Evolutionary conservation across 2,329 filamentous ascomycete species (phyloP), one percentile per base, ranked within the genome.

Genomic region (Diaporthe velutina): DNA sequence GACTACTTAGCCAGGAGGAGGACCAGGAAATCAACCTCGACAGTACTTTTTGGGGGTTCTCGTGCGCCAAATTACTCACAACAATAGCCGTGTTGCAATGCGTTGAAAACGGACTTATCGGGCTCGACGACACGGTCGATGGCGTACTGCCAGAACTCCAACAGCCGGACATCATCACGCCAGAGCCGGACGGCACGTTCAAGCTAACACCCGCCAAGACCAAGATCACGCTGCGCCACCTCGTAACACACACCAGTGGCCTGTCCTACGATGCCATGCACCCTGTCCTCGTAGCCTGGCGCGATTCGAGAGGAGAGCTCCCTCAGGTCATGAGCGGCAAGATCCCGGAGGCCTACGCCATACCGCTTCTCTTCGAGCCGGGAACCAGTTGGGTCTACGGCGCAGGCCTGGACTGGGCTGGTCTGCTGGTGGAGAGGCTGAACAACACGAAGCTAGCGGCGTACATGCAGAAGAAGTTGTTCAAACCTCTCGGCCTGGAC

Each of bases 331-430:
- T 64, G 60, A 64, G 60, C 42, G 60, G 60, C 8, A 64, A 48
- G 17, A 0, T n/a, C 5, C 35, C n/a, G 35, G 60, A 64, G 42
- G 60, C 60, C n/a, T 85, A 82, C 74, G 77, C 76, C 25, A 79
- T 82, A 17, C 84, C 86, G 3, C 81, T 88, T 13, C 67, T 80
- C 25, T 87, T 83, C 76, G 84, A 88, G 72, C 87, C 87, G 0
- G 86, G 87, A 0, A 79, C 80, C 1, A 79, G 79, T 15, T 88
- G 84, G 85, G 77, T 78, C 42, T 88, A 88, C 75, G 82, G 84
- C 7, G 75, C 81, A 1, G 79, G 82, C 4, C 80, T 86, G 10
- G 87, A 88, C 78, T 88, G 86, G 83, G 84, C 83, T 0, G 79
- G 79, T 9, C 3, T 64, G 60, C 35, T 64, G 15, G 35, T 64